Evolutionary conservation across 2,329 filamentous ascomycete genomes (phyloP).

Genomic region (Colletotrichum lindemuthianum): DNA sequence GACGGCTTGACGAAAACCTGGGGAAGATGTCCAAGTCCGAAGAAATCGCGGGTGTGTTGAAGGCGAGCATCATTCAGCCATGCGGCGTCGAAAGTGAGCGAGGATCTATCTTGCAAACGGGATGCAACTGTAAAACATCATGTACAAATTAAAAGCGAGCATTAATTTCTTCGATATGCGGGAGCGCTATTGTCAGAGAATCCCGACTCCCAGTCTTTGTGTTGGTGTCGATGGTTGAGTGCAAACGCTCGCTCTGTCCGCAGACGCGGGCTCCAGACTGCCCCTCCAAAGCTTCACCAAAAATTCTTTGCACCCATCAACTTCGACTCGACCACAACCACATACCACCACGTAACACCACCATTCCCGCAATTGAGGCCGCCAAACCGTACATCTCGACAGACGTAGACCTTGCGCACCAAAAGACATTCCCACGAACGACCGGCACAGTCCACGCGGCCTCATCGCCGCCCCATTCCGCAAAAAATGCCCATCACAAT

Average conservation of each 20-base stretch:
- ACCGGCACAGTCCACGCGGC: background rate
- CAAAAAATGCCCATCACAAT: conserved; percentile 60
- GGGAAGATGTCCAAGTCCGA: background rate
- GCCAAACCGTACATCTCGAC: background rate
- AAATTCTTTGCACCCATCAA: conserved; percentile 33
- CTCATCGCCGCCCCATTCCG: background rate
- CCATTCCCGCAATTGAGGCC: background rate
- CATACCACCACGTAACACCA: conserved; percentile 8
- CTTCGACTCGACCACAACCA: conserved; percentile 10
- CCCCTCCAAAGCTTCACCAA: conserved; percentile 35
- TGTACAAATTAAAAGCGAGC: background rate
- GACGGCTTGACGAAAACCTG: background rate
- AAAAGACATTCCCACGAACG: background rate
- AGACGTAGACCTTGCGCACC: no score
- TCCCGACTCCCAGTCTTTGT: background rate
- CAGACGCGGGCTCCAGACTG: conserved; percentile 17
- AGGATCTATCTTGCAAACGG: no score
- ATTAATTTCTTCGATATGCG: no score
- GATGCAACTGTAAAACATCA: conserved; percentile 16
- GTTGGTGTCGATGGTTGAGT: background rate
- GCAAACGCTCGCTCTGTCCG: background rate
- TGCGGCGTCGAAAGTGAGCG: no score
- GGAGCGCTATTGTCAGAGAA: no score
- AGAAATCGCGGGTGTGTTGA: no score
- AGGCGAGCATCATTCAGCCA: no score